These are phyloP conservation scores for Entomortierella parvispora DNA, from an alignment of 192 early-diverging fungal genomes.

Conservation along the genomic window DNA sequence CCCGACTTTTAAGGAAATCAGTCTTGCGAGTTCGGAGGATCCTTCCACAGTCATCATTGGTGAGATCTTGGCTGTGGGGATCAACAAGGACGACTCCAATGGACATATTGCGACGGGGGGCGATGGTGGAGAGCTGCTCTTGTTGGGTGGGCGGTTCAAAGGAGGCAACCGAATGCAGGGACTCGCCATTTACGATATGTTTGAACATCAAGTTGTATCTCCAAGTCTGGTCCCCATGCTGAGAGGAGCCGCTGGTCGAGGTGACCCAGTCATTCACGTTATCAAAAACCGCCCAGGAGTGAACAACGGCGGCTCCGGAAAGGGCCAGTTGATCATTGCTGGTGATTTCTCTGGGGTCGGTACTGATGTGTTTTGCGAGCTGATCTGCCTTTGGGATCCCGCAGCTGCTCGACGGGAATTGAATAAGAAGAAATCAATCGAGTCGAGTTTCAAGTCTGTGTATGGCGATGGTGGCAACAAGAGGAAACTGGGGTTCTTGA, in stretches of 20 bases:
- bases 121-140: constrained; percentile 13
- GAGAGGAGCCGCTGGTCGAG: neutral
- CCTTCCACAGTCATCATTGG: constrained; percentile 6
- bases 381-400: constrained; percentile 30
- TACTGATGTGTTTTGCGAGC: constrained; percentile 10
- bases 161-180: neutral
- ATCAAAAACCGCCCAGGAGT: constrained; percentile 27
- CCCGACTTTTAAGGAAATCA: constrained; percentile 8
- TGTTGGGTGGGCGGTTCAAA: constrained; percentile 32
- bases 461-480: constrained; percentile 21
- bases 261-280: constrained; percentile 24
- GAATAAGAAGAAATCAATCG: constrained; percentile 19
- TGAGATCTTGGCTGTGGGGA: constrained; percentile 28
- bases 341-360: constrained; percentile 42
- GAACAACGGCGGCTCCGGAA: neutral
- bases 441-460: constrained; percentile 23
- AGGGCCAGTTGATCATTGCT: constrained; percentile 33
- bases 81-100: constrained; percentile 20
- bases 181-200: constrained; percentile 21
- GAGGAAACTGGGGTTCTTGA: constrained; percentile 24
- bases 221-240: constrained; percentile 13
- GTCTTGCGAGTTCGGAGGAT: neutral
- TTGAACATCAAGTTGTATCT: constrained; percentile 7
- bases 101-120: neutral
- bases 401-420: constrained; percentile 18